Percentiles rank a stretch among this genome's conserved stretches.
These are phyloP conservation scores for Penicillium sp. DNA, from an alignment of 2,329 filamentous ascomycete species.

Conservation along the genomic window DNA sequence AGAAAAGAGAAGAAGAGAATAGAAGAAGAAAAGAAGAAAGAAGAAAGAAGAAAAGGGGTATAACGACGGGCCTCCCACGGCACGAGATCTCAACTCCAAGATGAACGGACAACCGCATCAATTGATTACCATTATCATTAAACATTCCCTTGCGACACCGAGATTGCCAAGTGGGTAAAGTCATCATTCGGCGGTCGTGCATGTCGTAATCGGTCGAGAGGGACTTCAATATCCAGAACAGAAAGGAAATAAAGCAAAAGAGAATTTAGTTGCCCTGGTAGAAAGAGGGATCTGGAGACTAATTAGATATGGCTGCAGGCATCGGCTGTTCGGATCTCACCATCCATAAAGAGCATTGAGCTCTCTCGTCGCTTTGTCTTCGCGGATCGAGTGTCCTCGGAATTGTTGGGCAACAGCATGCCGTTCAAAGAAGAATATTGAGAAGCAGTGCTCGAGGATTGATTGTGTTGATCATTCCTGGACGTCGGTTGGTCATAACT, in stretches of 20 bases:
- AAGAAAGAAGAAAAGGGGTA: constrained; percentile 15
- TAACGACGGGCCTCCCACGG: constrained; percentile 15
- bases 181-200: constrained; percentile 31
- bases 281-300: constrained; percentile 7
- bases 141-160: constrained; percentile 25
- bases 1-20: too few relatives aligned
- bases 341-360: constrained; percentile 50
- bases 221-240: constrained; percentile 12
- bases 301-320: background rate
- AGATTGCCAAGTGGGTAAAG: constrained; percentile 26
- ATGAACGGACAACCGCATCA: constrained; percentile 14
- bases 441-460: constrained; percentile 19
- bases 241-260: constrained; percentile 1
- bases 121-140: constrained; percentile 41
- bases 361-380: constrained; percentile 53
- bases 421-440: constrained; percentile 38
- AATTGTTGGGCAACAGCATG: constrained; percentile 42
- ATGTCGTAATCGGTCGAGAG: constrained; percentile 31
- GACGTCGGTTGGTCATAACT: constrained; percentile 47
- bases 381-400: constrained; percentile 36
- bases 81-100: constrained; percentile 16
- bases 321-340: background rate
- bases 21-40: constrained; percentile 10
- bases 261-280: constrained; percentile 17
- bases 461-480: constrained; percentile 31